Evolutionary conservation across 1,284 basidiomycete genomes (phyloP).

Genomic region (Austroboletus olivaceoglutinosus): DNA sequence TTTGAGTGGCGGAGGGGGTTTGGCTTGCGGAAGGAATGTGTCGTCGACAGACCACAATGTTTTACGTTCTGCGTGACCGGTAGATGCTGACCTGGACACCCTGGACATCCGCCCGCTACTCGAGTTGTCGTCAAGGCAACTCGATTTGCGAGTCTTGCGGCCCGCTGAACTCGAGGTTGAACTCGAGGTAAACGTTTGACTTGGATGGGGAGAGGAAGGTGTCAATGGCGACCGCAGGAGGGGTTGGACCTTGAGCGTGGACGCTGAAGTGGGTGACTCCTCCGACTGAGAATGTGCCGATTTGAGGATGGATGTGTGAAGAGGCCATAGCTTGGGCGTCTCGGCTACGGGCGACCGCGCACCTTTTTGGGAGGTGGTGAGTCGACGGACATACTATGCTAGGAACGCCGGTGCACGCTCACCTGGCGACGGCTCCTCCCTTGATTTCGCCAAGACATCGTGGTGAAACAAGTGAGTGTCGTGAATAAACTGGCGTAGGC

Average conservation of each 20-base stretch:
- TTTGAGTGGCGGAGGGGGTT: conserved; percentile 16
- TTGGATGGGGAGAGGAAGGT: not conserved
- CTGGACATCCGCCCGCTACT: not conserved
- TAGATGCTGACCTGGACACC: not conserved
- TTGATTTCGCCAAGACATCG: not conserved
- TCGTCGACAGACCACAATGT: conserved; percentile 18
- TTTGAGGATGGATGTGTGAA: too few relatives aligned
- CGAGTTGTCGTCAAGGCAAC: not conserved
- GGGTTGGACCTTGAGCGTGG: not conserved
- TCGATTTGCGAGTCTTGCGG: not conserved
- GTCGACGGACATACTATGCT: not conserved
- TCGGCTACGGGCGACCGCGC: not conserved
- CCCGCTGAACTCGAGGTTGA: not conserved
- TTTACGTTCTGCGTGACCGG: not conserved
- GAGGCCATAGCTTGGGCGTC: too few relatives aligned
- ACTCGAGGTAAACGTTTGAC: not conserved
- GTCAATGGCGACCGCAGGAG: not conserved
- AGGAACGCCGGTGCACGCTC: not conserved
- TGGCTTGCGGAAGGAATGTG: conserved; percentile 23
- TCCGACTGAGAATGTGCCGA: not conserved
- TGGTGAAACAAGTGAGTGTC: not conserved
- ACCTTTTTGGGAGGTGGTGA: conserved; percentile 2
- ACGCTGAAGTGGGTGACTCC: not conserved
- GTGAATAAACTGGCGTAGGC: conserved; percentile 1
- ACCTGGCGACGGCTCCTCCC: conserved; percentile 10